Evolutionary conservation across 371 early-diverging fungal genomes (phyloP), one percentile per base, ranked within the genome.

Genomic region (Entomophthora muscae): DNA sequence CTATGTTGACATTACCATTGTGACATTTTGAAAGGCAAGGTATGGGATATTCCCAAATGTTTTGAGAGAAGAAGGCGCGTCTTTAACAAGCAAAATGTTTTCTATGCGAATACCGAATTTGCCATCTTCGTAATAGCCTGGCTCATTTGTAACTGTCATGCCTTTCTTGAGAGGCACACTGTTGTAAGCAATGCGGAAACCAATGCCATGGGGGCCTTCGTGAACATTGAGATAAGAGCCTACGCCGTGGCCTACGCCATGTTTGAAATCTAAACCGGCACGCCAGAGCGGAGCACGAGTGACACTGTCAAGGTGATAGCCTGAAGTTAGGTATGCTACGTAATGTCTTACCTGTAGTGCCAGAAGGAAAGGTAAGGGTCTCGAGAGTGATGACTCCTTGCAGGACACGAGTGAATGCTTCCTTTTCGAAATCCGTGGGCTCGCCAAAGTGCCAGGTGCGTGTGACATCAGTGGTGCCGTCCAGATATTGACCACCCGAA

Each of bases 221-320:
- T 99, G 99, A 0, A 99, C 99, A 72, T 95, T 94, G 67, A 99
- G 77, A 75, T 85, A 99, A 22, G 90, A 80, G 0, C 99, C 99
- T n/a, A 99, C 98, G 69, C 99, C 99, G 73, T 99, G 99, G 0
- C 99, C 98, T n/a, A 99, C 98, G 32, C 98, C 97, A 70, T 99
- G 99, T n/a, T 91, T 85, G 83, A 81, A 99, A 70, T 99, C 97
- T 52, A 95, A 73, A 3, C 95, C 94, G 23, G 83, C 89, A 51
- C 84, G 72, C 99, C 98, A 98, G 30, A 99, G 78, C n/a, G 89
- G 74, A 26, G 80, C 72, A 54, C 99, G 83, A 1, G 98, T 92
- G 63, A 95, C 71, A 23, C 85, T 78, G 70, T 98, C 98, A 22
- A 99, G 72, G 7, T 85, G 74, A 69, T 83, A 97, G 1, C 96